A percentile compares a stretch with the other conserved stretches of the same genome.
Evolutionary conservation across 805 yeast species (phyloP).

Genomic region (Starmerella stigmatis): DNA sequence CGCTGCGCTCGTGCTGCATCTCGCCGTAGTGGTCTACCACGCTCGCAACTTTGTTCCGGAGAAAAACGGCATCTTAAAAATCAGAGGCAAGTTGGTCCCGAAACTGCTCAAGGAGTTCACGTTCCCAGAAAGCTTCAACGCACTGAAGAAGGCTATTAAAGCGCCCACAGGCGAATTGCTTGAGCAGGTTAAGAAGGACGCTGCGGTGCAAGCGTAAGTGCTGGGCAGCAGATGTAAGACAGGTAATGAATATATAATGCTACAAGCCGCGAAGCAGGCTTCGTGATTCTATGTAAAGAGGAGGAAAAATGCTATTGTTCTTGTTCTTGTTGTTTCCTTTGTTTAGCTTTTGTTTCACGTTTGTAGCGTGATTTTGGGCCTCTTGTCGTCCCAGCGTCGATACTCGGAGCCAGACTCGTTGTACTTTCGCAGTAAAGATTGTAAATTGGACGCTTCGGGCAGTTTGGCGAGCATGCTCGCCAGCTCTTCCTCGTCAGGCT

Average conservation of each 20-base stretch:
- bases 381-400: slow-evolving; percentile 21
- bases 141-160: slow-evolving; percentile 16
- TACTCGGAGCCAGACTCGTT: slow-evolving; percentile 28
- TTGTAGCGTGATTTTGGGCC: slow-evolving; percentile 14
- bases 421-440: slow-evolving; percentile 26
- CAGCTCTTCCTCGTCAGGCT: slow-evolving; percentile 23
- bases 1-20: slow-evolving; percentile 25
- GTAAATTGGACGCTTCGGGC: slow-evolving; percentile 26
- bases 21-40: slow-evolving; percentile 24
- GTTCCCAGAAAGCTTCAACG: slow-evolving; percentile 21
- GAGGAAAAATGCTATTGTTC: neutral
- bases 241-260: neutral
- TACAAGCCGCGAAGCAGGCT: slow-evolving; percentile 2
- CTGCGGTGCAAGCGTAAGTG: too few relatives aligned
- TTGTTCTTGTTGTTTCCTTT: too few relatives aligned
- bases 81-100: slow-evolving; percentile 28
- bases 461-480: slow-evolving; percentile 23
- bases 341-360: too few relatives aligned
- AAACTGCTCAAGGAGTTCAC: slow-evolving; percentile 25
- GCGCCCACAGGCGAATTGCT: slow-evolving; percentile 10
- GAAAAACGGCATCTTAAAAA: slow-evolving; percentile 20
- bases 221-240: too few relatives aligned
- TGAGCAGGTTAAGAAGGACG: slow-evolving; percentile 7
- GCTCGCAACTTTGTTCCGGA: slow-evolving; percentile 13
- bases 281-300: neutral